A percentile compares a stretch with the other conserved stretches of the same genome.
These are phyloP conservation scores for Cladophialophora psammophila DNA, from an alignment of 2,329 filamentous ascomycete genomes.

Conservation along the genomic window DNA sequence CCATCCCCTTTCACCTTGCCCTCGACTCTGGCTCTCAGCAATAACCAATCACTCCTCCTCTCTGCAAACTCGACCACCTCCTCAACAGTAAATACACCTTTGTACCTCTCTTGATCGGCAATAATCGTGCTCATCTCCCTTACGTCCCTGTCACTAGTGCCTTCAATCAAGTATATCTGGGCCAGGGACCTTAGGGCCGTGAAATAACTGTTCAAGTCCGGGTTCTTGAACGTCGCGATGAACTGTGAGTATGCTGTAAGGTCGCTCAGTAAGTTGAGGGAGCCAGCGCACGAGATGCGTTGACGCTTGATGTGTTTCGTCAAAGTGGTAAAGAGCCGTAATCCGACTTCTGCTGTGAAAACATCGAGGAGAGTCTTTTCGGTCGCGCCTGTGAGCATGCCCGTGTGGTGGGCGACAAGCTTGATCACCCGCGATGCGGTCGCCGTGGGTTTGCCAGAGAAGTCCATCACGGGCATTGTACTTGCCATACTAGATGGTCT, in stretches of 20 bases:
- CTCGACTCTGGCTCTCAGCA: conserved; percentile 86
- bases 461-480: conserved; percentile 31
- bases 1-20: conserved; percentile 97
- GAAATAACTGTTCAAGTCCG: conserved; percentile 87
- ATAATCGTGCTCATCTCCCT: conserved; percentile 96
- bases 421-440: conserved; percentile 83
- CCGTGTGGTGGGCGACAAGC: conserved; percentile 85
- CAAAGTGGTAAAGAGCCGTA: conserved; percentile 86
- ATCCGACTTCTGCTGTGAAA: conserved; percentile 96
- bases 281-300: conserved; percentile 85
- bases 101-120: conserved; percentile 86
- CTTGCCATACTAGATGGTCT: conserved; percentile 9
- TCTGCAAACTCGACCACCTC: conserved; percentile 98
- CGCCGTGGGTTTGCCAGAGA: conserved; percentile 68
- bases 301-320: conserved; percentile 99
- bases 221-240: conserved; percentile 80
- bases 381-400: conserved; percentile 91
- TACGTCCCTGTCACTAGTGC: conserved; percentile 67
- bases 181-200: conserved; percentile 87
- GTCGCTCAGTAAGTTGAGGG: conserved; percentile 92
- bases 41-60: conserved; percentile 91
- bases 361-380: conserved; percentile 99
- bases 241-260: conserved; percentile 94
- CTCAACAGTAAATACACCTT: conserved; percentile 90
- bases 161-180: conserved; percentile 93